Evolutionary conservation across 176 grass and related monocot species (phyloP), one percentile per base, ranked within the genome.

Genomic region (Tuctoria greenei): DNA sequence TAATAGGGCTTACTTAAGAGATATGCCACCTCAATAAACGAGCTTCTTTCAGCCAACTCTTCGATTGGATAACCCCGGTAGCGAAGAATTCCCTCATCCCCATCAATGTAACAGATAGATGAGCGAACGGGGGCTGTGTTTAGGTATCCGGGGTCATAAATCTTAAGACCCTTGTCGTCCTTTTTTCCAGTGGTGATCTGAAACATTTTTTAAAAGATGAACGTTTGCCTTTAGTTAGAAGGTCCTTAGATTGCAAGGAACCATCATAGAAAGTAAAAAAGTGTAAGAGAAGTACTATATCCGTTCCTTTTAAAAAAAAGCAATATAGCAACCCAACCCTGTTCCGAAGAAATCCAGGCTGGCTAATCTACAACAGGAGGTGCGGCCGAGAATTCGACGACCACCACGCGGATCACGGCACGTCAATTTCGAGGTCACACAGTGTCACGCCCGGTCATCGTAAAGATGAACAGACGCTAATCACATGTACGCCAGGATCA

Each of bases 21-120:
- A 85, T 99, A 95, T 4, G 95, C 88, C 52, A 95, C 91, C 65
- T 99, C 95, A 67, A 95, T 67, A 73, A 92, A 95, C 1, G 95
- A 82, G 57, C 95, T 99, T 59, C 71, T 90, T 64, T 99, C 95
- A 82, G 95, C 89, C 39, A 99, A 66, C 77, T 95, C 95, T 75
- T 99, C 95, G 66, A 99, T 99, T 40, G 91, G 91, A 79, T 99
- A 99, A 2, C 95, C 95, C 85, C 95, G 90, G 57, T 98, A 99
- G 23, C 95, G 89, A 92, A 99, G 91, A 79, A 99, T 99, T 49
- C 95, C 95, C 76, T 99, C 91, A 61, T 99, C 95, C 41, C 95
- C 95, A 55, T 99, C 91, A 13, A 99, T 99, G 69, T 95, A 99
- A 72, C 88, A 92, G 56, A 99, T 92, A 70, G 91, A 60, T 0